Evolutionary conservation across 371 early-diverging fungal species (phyloP), one percentile per base, ranked within the genome.

Genomic region (Haplosporangium sp.): DNA sequence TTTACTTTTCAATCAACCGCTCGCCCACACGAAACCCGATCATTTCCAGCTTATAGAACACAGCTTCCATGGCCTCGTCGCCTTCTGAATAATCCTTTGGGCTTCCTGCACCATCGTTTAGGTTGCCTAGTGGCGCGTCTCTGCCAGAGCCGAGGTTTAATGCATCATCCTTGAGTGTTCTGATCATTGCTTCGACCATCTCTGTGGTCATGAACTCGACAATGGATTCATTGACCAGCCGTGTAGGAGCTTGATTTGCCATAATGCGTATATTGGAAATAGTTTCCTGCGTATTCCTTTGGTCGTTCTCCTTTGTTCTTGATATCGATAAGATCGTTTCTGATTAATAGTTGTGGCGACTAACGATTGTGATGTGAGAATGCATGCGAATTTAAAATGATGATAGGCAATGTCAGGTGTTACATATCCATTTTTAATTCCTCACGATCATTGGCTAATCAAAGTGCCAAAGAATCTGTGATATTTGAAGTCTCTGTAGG

Each of bases 21-120:
- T 90, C 86, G 14, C 97, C 98, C 20, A 97, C 95, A 14, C 94
- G 89, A 80, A 92, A 96, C 2, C 98, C 98, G 18, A 96, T 84
- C 69, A 84, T 86, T 64, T 98, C 97, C 51, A 97, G 86, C 81
- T 95, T 96, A 68, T 88, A 91, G 66, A 88, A 95, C 18, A 93
- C 90, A 21, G 93, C 92, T 63, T 95, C 96, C 70, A 86, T 87
- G 47, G 92, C 91, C 50, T 85, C 86, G 55, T 92, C 93, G 36
- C 85, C 77, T 69, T 90, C 90, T n/a, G 85, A 73, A 42, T 64
- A 68, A 29, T 76, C 72, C 40, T 68, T 72, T 10, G 79, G 68
- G 46, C 79, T 69, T 2, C 73, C 79, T 47, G 79, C 62, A 2
- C 68, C 73, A 16, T 72, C 82, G 59, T 58, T 77, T 13, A 47